These are phyloP conservation scores for Aphanomyces cochlioides DNA, from an alignment of 352 stramenopile species.

Conservation along the genomic window DNA sequence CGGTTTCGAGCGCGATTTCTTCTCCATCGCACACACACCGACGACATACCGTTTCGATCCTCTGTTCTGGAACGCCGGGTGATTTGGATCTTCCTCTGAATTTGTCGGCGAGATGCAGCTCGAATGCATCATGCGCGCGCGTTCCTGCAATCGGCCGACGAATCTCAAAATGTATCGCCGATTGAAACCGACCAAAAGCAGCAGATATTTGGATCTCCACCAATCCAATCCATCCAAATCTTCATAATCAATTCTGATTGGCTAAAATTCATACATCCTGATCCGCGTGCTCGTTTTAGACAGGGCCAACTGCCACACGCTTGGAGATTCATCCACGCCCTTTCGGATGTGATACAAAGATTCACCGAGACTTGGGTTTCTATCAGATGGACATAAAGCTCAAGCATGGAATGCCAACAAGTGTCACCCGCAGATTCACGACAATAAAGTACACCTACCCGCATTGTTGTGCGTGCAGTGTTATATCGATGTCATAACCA, in stretches of 20 bases:
- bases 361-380: too few relatives aligned
- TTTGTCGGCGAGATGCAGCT: slow-evolving; percentile 5
- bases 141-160: background rate
- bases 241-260: background rate
- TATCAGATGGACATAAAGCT: too few relatives aligned
- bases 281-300: background rate
- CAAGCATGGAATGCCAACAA: too few relatives aligned
- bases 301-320: background rate
- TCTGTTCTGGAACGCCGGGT: slow-evolving; percentile 5
- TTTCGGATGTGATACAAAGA: background rate
- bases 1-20: slow-evolving; percentile 96
- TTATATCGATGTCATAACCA: too few relatives aligned
- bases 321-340: slow-evolving; percentile 1
- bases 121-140: background rate
- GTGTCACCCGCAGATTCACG: too few relatives aligned
- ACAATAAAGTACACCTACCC: too few relatives aligned
- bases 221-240: background rate
- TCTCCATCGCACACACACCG: slow-evolving; percentile 98
- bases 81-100: slow-evolving; percentile 9
- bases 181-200: slow-evolving; percentile 9
- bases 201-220: background rate
- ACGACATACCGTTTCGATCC: slow-evolving; percentile 64
- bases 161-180: slow-evolving; percentile 8
- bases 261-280: background rate
- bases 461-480: too few relatives aligned